Evolutionary conservation across 768 basidiomycete species (phyloP), one percentile per base, ranked within the genome.

Genomic region (Tylopilus felleus): DNA sequence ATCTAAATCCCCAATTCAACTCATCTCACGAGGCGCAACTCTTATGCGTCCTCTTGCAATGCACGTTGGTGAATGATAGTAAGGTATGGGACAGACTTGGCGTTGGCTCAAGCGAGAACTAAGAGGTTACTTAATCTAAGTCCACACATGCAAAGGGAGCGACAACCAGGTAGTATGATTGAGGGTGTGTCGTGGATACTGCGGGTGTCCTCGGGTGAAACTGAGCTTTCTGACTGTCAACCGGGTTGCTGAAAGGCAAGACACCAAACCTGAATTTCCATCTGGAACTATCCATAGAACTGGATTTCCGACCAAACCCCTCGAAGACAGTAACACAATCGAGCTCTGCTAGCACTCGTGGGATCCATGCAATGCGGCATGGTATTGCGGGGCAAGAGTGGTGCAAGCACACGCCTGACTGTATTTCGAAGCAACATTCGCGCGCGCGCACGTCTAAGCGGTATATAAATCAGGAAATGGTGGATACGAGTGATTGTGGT

Each of bases 401-500:
- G 28, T 14, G n/a, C 22, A n/a, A 33, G 8, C n/a, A 12, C 54
- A 50, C 50, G 43, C 27, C 36, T n/a, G 42, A 47, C 21, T 44
- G 47, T 38, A 56, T 33, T 47, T 39, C 47, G 33, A 47, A 41
- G 38, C 13, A 29, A 33, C 40, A 17, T 39, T 46, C n/a, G 33
- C 13, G 16, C 23, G 33, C 28, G 28, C 1, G 25, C 38, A 28
- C 13, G 40, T 61, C 64, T 59, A 61, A 52, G 40, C 22, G 52
- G 45, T 59, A 62, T 65, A 65, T 57, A 43, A 53, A 33, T 48
- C 57, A 40, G 27, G 47, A 42, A 23, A 29, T 19, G 59, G 27
- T 57, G 31, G 69, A 71, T 71, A 73, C 53, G 59, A n/a, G 35
- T n/a, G 29, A 21, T 47, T 22, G 45, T 9, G n/a, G 45, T 53